Percentiles rank a stretch among this genome's conserved stretches.
These are phyloP conservation scores for Cercospora sesami DNA, from an alignment of 2,329 filamentous ascomycete species.

Conservation along the genomic window DNA sequence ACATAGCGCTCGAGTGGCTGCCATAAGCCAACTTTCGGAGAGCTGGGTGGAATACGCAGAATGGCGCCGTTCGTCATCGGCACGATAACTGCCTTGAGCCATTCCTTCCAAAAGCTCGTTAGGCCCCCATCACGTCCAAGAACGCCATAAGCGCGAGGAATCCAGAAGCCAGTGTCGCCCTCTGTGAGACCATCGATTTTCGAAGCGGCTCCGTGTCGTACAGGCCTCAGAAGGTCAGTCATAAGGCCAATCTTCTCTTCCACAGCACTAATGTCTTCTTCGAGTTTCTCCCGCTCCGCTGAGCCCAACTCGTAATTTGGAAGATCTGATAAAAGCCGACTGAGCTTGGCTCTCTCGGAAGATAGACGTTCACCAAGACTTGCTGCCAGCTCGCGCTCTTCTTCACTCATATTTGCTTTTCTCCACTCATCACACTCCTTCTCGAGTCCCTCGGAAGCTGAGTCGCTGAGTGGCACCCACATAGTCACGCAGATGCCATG, in stretches of 20 bases:
- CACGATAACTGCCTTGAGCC: conserved; percentile 88
- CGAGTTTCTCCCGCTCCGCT: conserved; percentile 74
- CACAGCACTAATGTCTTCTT: conserved; percentile 91
- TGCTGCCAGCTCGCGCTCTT: conserved; percentile 87
- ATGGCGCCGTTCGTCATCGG: conserved; percentile 91
- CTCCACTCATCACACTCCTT: conserved; percentile 57
- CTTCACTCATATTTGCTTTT: conserved; percentile 73
- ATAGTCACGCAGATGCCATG: conserved; percentile 90
- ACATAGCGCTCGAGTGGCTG: conserved; percentile 96
- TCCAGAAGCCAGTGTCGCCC: conserved; percentile 94
- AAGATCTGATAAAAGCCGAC: conserved; percentile 79
- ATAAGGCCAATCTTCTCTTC: conserved; percentile 97
- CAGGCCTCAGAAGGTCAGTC: conserved; percentile 89
- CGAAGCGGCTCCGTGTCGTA: conserved; percentile 89
- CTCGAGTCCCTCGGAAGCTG: conserved; percentile 81
- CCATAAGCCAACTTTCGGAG: conserved; percentile 89
- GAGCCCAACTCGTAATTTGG: conserved; percentile 80
- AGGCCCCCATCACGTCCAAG: conserved; percentile 79
- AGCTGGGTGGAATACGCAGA: conserved; percentile 79
- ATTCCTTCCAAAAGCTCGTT: conserved; percentile 97
- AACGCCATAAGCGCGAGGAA: conserved; percentile 88
- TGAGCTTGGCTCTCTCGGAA: conserved; percentile 83
- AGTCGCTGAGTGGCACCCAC: conserved; percentile 82
- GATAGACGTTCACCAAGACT: conserved; percentile 88
- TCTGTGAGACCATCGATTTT: conserved; percentile 97